Conservation (phyloP, 768 basidiomycete species). For the Leccinum boreale region DNA sequence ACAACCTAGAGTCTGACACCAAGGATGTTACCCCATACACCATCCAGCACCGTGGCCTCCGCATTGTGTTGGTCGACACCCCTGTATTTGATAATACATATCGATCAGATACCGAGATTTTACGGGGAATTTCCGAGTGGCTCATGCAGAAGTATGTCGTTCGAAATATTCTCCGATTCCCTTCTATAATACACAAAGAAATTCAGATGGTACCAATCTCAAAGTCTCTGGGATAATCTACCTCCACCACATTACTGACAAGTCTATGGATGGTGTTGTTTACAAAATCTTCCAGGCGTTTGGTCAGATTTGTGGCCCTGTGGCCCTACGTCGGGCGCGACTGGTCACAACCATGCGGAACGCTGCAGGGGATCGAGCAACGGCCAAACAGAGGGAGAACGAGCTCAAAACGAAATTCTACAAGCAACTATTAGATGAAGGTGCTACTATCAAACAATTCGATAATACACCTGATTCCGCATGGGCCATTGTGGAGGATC, state of each 20-base stretch:
- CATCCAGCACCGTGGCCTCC: neutral
- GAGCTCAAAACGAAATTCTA: conserved; percentile 30
- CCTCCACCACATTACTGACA: conserved; percentile 35
- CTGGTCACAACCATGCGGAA: conserved; percentile 40
- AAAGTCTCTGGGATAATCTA: conserved; percentile 33
- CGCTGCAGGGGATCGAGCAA: conserved; percentile 10
- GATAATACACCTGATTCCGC: neutral
- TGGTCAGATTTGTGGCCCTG: conserved; percentile 33
- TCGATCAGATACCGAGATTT: neutral
- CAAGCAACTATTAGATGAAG: neutral
- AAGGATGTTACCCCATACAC: neutral
- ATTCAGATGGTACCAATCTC: neutral
- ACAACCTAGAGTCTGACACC: neutral
- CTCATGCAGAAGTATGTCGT: conserved; percentile 11
- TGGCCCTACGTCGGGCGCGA: conserved; percentile 27
- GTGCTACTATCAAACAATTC: conserved; percentile 2
- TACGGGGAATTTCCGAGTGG: neutral
- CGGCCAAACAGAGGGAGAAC: conserved; percentile 15
- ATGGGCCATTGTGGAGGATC: neutral
- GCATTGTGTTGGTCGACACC: neutral
- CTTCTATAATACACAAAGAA: neutral
- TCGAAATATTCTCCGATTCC: neutral
- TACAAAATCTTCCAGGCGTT: conserved; percentile 33
- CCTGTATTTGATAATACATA: neutral
- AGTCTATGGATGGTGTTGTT: conserved; percentile 29